phyloP scores from a whole-genome alignment of 441 rosid species.

The Rhodomyrtus psidioides region DNA sequence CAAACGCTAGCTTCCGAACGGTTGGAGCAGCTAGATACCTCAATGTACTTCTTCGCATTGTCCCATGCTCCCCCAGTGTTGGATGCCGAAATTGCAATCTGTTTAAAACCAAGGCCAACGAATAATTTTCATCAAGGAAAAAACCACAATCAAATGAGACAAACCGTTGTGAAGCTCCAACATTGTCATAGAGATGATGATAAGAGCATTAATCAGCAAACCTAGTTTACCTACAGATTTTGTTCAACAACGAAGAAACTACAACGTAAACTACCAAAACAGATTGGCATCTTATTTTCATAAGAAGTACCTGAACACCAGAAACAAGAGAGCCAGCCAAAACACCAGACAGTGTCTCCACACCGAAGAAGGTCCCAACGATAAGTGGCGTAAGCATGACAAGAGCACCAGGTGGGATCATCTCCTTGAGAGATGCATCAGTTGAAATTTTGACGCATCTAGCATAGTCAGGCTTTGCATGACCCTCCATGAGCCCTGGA shows the following conservation, averaged over 20 bases:
- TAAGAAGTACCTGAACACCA: slow-evolving; percentile 7
- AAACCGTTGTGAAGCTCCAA: neutral
- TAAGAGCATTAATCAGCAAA: neutral
- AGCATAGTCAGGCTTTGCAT: slow-evolving; percentile 10
- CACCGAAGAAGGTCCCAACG: slow-evolving; percentile 9
- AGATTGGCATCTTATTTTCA: neutral
- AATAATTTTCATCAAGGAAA: neutral
- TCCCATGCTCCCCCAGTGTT: slow-evolving; percentile 17
- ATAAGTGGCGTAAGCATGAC: slow-evolving; percentile 15
- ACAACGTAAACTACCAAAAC: neutral
- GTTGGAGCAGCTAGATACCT: neutral
- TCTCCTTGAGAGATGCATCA: slow-evolving; percentile 8
- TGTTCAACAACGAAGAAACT: neutral
- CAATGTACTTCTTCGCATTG: slow-evolving; percentile 14
- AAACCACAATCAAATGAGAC: neutral
- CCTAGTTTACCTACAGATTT: neutral
- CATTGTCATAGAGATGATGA: neutral
- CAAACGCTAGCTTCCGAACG: neutral
- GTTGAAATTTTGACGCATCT: slow-evolving; percentile 12
- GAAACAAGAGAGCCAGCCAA: slow-evolving; percentile 12
- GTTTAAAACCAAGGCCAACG: neutral
- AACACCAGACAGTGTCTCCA: slow-evolving; percentile 13
- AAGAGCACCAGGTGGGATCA: slow-evolving; percentile 14
- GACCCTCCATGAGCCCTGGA: slow-evolving; percentile 12
- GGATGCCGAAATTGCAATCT: slow-evolving; percentile 12